Conservation (phyloP, 2,329 filamentous ascomycete genomes). For the Colletotrichum abscissum region DNA sequence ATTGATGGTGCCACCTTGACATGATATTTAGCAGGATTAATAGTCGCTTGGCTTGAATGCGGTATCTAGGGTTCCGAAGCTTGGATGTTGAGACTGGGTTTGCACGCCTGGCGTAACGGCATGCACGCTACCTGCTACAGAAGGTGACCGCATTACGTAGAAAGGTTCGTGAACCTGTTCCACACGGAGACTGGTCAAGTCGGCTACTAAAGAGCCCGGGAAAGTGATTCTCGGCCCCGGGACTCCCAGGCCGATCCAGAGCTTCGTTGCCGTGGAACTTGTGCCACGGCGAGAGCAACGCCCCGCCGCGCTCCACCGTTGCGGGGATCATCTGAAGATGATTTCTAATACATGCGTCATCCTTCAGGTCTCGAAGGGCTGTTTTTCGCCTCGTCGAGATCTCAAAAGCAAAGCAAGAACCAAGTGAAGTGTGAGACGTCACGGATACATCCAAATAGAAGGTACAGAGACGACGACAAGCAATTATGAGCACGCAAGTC, state of each 20-base stretch:
- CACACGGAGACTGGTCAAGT: not conserved
- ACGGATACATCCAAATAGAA: not conserved
- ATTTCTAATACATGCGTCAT: constrained; percentile 34
- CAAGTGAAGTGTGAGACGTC: not conserved
- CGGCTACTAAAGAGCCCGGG: not conserved
- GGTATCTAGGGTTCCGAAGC: too few species aligned
- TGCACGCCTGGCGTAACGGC: too few species aligned
- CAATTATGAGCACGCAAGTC: constrained; percentile 20
- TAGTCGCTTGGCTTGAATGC: too few species aligned
- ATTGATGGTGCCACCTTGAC: too few species aligned
- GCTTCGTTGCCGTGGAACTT: not conserved
- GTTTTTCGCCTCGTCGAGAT: not conserved
- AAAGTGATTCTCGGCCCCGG: not conserved
- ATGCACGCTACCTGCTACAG: not conserved
- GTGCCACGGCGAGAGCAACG: not conserved
- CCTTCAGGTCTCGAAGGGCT: not conserved
- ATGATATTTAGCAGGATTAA: too few species aligned
- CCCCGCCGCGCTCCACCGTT: constrained; percentile 20
- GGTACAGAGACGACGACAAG: not conserved
- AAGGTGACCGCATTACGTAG: not conserved
- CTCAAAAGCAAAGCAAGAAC: too few species aligned
- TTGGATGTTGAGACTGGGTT: not conserved
- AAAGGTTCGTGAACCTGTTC: not conserved
- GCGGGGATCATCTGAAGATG: constrained; percentile 22
- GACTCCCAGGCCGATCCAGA: not conserved